Conservation (phyloP, 2,329 filamentous ascomycete species). For the Venturia oleaginea region DNA sequence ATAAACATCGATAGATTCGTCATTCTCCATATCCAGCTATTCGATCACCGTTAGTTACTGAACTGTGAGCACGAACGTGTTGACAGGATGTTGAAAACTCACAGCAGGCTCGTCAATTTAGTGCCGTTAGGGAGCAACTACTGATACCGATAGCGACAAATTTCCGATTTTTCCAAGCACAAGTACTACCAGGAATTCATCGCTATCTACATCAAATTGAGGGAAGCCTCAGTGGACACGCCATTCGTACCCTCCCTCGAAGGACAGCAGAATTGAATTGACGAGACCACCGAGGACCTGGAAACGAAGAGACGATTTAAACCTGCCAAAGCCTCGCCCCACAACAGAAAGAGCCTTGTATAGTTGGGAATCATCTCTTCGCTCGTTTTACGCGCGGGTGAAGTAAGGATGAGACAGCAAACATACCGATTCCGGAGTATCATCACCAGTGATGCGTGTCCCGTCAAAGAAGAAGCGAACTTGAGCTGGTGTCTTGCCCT, state of each 20-base stretch:
- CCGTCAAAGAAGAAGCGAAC: conserved; percentile 10
- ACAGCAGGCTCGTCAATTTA: neutral
- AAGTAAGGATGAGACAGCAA: conserved; percentile 14
- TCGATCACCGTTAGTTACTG: neutral
- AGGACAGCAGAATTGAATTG: neutral
- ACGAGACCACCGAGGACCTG: neutral
- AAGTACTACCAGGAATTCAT: neutral
- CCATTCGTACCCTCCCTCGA: too few species aligned
- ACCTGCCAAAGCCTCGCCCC: neutral
- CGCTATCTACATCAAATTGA: neutral
- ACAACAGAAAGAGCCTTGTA: neutral
- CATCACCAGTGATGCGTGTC: neutral
- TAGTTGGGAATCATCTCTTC: neutral
- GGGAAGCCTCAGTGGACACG: neutral
- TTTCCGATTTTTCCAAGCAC: neutral
- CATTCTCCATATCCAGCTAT: conserved; percentile 1
- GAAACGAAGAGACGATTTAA: neutral
- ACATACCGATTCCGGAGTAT: neutral
- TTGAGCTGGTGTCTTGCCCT: neutral
- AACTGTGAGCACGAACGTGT: neutral
- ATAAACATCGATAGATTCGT: conserved; percentile 3
- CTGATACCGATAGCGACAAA: neutral
- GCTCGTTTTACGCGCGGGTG: neutral
- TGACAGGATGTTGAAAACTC: neutral
- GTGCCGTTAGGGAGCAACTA: neutral